Conservation (phyloP, 208 protist genomes). For the Wallacemonas sp. region DNA sequence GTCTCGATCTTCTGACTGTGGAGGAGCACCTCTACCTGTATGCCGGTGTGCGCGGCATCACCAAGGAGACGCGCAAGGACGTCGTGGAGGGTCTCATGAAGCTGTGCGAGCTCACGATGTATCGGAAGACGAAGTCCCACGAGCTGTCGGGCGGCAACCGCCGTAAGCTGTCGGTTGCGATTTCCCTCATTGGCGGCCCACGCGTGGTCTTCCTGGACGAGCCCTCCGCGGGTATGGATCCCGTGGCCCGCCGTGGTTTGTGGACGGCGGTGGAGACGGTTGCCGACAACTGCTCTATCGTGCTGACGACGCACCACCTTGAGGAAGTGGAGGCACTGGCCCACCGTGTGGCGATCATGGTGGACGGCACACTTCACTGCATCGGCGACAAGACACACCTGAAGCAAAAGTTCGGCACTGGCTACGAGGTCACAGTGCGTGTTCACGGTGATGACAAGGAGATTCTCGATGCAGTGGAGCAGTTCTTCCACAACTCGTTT, state of each 20-base stretch:
- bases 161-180: slow-evolving; percentile 76
- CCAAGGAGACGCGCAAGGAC: background rate
- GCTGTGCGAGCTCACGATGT: slow-evolving; percentile 40
- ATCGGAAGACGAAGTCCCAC: slow-evolving; percentile 25
- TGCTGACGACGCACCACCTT: slow-evolving; percentile 92
- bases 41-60: slow-evolving; percentile 54
- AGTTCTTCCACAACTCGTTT: slow-evolving; percentile 38
- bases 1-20: slow-evolving; percentile 83
- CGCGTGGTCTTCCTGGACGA: slow-evolving; percentile 85
- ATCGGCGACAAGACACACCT: slow-evolving; percentile 86
- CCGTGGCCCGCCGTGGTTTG: slow-evolving; percentile 63
- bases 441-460: slow-evolving; percentile 15
- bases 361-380: slow-evolving; percentile 80
- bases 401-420: slow-evolving; percentile 74
- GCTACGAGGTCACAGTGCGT: slow-evolving; percentile 53
- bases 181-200: slow-evolving; percentile 80
- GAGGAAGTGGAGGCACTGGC: slow-evolving; percentile 91
- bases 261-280: slow-evolving; percentile 76
- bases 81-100: slow-evolving; percentile 35
- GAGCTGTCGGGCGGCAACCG: slow-evolving; percentile 81
- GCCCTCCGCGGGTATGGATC: slow-evolving; percentile 89
- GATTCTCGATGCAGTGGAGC: slow-evolving; percentile 11
- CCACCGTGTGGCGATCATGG: slow-evolving; percentile 87
- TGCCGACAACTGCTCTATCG: slow-evolving; percentile 62
- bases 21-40: slow-evolving; percentile 91